Conservation (phyloP, 352 stramenopile genomes). For the Phytophthora capsici region DNA sequence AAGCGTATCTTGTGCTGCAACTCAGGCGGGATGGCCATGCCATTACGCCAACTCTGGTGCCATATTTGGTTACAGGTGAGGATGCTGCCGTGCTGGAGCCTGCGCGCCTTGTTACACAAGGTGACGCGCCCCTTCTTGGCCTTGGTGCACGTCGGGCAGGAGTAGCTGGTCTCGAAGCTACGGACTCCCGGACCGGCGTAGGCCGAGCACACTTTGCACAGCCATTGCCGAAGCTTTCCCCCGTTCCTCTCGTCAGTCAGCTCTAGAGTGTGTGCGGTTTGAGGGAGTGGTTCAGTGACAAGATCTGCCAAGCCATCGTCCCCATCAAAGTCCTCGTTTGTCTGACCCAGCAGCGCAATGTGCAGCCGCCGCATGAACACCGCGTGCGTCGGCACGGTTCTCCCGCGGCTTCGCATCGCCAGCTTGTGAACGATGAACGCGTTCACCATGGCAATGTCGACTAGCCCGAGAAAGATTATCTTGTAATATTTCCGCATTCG, state of each 20-base stretch:
- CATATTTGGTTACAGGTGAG: slow-evolving; percentile 20
- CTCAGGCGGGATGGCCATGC: slow-evolving; percentile 2
- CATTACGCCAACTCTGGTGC: slow-evolving; percentile 29
- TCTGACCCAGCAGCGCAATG: slow-evolving; percentile 14
- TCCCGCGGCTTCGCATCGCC: neutral
- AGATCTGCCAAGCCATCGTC: slow-evolving; percentile 9
- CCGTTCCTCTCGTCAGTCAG: slow-evolving; percentile 28
- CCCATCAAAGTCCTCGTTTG: slow-evolving; percentile 12
- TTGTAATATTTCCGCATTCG: slow-evolving; percentile 34
- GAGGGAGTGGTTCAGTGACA: slow-evolving; percentile 7
- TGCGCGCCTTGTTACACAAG: slow-evolving; percentile 17
- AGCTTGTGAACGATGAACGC: slow-evolving; percentile 28
- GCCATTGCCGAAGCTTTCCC: slow-evolving; percentile 24
- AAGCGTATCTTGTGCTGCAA: slow-evolving; percentile 25
- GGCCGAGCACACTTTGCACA: slow-evolving; percentile 33
- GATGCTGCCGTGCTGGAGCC: slow-evolving; percentile 3
- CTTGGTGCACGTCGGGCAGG: slow-evolving; percentile 10
- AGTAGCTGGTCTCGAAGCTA: slow-evolving; percentile 32
- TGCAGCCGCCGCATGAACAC: too few relatives aligned
- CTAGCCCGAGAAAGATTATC: slow-evolving; percentile 26
- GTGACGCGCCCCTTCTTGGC: slow-evolving; percentile 16
- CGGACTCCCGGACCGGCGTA: slow-evolving; percentile 9
- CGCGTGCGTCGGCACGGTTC: slow-evolving; percentile 2
- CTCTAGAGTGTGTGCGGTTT: neutral
- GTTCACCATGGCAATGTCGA: slow-evolving; percentile 33